These are phyloP conservation scores for Fusarium nodosum DNA, from an alignment of 2,329 filamentous ascomycete species.

Conservation along the genomic window DNA sequence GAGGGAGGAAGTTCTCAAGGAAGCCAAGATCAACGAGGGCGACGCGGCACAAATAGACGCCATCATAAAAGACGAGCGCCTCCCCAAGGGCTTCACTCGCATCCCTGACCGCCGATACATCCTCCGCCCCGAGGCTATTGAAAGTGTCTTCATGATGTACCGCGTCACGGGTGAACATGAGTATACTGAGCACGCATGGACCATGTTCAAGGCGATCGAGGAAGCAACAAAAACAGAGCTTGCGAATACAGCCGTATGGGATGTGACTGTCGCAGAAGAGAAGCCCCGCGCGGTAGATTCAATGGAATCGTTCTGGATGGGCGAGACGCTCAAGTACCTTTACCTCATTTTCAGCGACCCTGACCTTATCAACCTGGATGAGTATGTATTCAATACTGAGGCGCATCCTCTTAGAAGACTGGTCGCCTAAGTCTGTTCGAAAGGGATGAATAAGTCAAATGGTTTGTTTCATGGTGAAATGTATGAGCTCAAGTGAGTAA, in stretches of 20 bases:
- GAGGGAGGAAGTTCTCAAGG: conserved; percentile 52
- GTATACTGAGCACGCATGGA: conserved; percentile 65
- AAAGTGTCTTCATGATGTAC: conserved; percentile 68
- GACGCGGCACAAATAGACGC: conserved; percentile 42
- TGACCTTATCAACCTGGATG: conserved; percentile 59
- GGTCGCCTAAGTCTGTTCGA: conserved; percentile 13
- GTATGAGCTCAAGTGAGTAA: not conserved
- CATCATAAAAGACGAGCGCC: conserved; percentile 49
- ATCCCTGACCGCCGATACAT: conserved; percentile 65
- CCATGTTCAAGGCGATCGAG: conserved; percentile 65
- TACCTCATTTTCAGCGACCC: conserved; percentile 52
- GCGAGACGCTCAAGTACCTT: conserved; percentile 52
- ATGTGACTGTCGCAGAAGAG: conserved; percentile 53
- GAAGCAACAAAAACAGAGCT: conserved; percentile 61
- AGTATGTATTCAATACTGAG: conserved; percentile 49
- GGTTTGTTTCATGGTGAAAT: not conserved
- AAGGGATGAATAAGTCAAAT: not conserved
- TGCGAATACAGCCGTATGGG: conserved; percentile 64
- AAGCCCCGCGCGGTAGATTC: conserved; percentile 64
- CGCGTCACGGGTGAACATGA: conserved; percentile 63
- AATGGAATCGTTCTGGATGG: conserved; percentile 66
- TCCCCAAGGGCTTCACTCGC: conserved; percentile 73
- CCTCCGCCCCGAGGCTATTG: conserved; percentile 66
- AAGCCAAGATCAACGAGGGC: conserved; percentile 45
- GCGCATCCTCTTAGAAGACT: conserved; percentile 44